Evolutionary conservation across 768 basidiomycete species (phyloP).

Genomic region (Kwoniella newhampshirensis): DNA sequence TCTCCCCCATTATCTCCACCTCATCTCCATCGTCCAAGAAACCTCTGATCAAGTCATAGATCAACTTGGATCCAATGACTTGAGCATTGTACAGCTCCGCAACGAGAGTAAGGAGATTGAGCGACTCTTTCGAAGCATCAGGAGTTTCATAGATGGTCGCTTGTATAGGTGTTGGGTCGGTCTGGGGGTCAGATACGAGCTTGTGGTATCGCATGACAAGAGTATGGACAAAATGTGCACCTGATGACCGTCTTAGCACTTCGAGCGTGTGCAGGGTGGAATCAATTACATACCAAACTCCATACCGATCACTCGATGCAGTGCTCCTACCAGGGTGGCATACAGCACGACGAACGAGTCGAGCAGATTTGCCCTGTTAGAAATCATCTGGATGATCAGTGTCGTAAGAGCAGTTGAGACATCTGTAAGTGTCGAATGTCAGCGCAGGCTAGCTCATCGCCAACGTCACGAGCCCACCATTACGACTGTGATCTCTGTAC

Average conservation of each 20-base stretch:
- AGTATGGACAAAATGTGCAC: constrained; percentile 77
- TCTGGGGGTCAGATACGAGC: constrained; percentile 10
- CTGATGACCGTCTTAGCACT: no score
- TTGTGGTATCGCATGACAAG: constrained; percentile 67
- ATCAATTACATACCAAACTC: constrained; percentile 71
- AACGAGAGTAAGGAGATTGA: constrained; percentile 80
- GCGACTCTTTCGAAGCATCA: constrained; percentile 75
- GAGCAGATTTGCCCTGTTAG: constrained; percentile 73
- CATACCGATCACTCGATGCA: constrained; percentile 77
- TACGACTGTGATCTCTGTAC: constrained; percentile 72
- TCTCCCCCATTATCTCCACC: constrained; percentile 62
- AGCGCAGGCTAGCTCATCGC: not conserved
- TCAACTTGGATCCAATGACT: constrained; percentile 80
- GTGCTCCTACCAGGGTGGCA: constrained; percentile 75
- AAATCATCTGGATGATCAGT: constrained; percentile 74
- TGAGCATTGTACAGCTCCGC: constrained; percentile 96
- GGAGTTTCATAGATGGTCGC: constrained; percentile 38
- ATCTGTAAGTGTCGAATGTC: constrained; percentile 58
- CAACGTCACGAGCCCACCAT: constrained; percentile 60
- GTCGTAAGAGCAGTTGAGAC: constrained; percentile 75
- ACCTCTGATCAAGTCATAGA: constrained; percentile 83
- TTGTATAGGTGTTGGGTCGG: constrained; percentile 9
- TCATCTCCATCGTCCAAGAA: constrained; percentile 61
- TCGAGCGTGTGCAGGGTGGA: not conserved
- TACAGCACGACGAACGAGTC: constrained; percentile 88